Evolutionary conservation across 306 rosid genomes (phyloP).

Genomic region (Cucurbita moschata): DNA sequence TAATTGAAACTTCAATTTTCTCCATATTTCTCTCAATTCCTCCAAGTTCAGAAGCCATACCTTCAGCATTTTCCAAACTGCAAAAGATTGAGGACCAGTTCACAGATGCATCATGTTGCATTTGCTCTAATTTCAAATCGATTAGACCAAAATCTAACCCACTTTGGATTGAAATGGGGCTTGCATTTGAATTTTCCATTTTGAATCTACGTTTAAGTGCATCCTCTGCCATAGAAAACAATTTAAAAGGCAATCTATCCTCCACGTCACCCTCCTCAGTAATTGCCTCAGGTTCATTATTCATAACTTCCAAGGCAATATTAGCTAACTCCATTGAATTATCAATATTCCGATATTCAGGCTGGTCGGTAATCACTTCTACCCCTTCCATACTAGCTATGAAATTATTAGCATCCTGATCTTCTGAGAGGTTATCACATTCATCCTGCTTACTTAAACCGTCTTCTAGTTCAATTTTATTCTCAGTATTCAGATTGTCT

Average conservation of each 20-base stretch:
- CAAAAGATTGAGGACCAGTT: slow-evolving; percentile 20
- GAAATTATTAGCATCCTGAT: slow-evolving; percentile 13
- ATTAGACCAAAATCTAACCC: slow-evolving; percentile 14
- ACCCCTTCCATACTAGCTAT: slow-evolving; percentile 17
- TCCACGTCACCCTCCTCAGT: slow-evolving; percentile 17
- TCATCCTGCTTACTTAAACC: slow-evolving; percentile 23
- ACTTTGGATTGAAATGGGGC: slow-evolving; percentile 11
- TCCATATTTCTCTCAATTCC: slow-evolving; percentile 13
- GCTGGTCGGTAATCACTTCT: slow-evolving; percentile 16
- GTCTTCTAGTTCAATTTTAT: slow-evolving; percentile 18
- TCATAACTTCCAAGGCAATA: slow-evolving; percentile 21
- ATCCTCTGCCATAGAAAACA: slow-evolving; percentile 20
- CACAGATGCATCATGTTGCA: slow-evolving; percentile 15
- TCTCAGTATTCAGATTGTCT: slow-evolving; percentile 20
- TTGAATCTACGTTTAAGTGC: slow-evolving; percentile 15
- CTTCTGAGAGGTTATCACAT: slow-evolving; percentile 19
- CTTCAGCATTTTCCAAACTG: slow-evolving; percentile 27
- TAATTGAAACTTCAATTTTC: slow-evolving; percentile 24
- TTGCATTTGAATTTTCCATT: slow-evolving; percentile 19
- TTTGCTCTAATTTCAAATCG: slow-evolving; percentile 22
- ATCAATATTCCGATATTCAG: slow-evolving; percentile 19
- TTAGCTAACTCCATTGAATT: slow-evolving; percentile 12
- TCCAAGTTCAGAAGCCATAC: slow-evolving; percentile 18
- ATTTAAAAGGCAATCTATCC: slow-evolving; percentile 22
- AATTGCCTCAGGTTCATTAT: slow-evolving; percentile 13